Evolutionary conservation across 1,139 yeast species (phyloP).

Genomic region (Hanseniaspora sp.): DNA sequence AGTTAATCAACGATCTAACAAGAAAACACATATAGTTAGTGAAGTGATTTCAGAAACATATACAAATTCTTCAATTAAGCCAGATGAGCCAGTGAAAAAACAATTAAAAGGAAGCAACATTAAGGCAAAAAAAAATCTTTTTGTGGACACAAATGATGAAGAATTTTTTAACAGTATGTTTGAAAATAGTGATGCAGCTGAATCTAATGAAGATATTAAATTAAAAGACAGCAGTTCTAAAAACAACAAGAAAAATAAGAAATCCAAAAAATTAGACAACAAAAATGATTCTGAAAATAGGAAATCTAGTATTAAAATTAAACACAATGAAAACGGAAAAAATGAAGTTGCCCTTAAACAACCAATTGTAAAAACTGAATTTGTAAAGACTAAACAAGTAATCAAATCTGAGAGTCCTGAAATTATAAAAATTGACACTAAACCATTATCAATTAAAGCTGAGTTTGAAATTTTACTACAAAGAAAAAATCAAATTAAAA

Average conservation of each 20-base stretch:
- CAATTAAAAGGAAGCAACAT: neutral
- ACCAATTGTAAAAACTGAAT: too few relatives aligned
- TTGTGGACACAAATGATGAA: neutral
- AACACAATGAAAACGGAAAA: too few relatives aligned
- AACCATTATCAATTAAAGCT: neutral
- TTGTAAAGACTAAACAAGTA: too few relatives aligned
- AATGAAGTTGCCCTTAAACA: too few relatives aligned
- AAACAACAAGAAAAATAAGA: too few relatives aligned
- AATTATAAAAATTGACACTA: neutral
- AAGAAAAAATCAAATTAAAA: neutral
- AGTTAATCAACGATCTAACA: neutral
- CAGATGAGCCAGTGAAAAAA: neutral
- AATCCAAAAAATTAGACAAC: too few relatives aligned
- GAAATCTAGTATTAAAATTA: too few relatives aligned
- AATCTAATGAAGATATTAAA: neutral
- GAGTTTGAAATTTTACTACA: neutral
- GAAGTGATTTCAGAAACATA: neutral
- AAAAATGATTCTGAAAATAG: too few relatives aligned
- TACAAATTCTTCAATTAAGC: neutral
- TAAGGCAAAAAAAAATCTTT: neutral
- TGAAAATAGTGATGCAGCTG: neutral
- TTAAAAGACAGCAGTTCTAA: neutral
- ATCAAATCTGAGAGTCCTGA: neutral
- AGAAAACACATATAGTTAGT: neutral
- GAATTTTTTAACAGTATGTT: neutral